Percentiles rank a stretch among this genome's conserved stretches.
phyloP scores from a whole-genome alignment of 139 green algal genomes.

The Closterium sp. region DNA sequence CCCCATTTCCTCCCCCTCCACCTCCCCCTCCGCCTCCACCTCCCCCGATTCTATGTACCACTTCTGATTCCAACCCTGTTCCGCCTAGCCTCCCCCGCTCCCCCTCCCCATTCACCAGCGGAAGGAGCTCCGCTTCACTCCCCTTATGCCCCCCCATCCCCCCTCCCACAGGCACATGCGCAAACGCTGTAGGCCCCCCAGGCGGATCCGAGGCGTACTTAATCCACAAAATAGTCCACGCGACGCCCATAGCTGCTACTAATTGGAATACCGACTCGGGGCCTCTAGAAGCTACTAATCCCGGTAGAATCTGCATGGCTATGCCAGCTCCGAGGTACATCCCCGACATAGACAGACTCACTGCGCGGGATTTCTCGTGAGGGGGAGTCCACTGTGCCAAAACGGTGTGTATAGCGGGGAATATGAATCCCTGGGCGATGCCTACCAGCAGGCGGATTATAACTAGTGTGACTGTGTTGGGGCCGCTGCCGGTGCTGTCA shows the following conservation, averaged over 20 bases:
- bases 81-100: background rate
- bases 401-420: conserved; percentile 93
- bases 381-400: conserved; percentile 87
- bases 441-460: conserved; percentile 72
- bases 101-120: background rate
- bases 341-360: conserved; percentile 91
- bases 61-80: background rate
- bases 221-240: conserved; percentile 70
- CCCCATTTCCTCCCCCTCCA: background rate
- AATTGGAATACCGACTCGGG: conserved; percentile 67
- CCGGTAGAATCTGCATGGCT: conserved; percentile 85
- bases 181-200: conserved; percentile 14
- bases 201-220: conserved; percentile 36
- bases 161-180: background rate
- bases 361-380: conserved; percentile 77
- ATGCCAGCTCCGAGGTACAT: conserved; percentile 96
- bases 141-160: background rate
- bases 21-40: background rate
- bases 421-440: conserved; percentile 87
- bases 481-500: background rate
- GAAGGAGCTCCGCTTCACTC: background rate
- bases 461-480: conserved; percentile 35
- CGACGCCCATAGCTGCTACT: conserved; percentile 70
- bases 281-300: conserved; percentile 60
- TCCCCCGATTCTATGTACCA: background rate